These are phyloP conservation scores for Candida freyschussii DNA, from an alignment of 1,139 yeast species.

Conservation along the genomic window DNA sequence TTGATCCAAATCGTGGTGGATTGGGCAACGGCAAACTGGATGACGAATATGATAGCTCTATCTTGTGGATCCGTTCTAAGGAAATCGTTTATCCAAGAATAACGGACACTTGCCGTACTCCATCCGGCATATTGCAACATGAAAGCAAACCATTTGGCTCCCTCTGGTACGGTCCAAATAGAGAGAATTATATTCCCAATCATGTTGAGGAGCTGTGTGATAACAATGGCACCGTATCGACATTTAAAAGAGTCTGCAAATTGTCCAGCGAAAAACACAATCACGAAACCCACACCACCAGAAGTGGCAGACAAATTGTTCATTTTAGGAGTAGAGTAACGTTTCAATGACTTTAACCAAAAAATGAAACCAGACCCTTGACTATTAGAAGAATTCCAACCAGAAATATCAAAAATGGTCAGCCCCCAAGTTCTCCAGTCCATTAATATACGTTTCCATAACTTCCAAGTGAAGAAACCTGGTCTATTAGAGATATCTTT, in stretches of 20 bases:
- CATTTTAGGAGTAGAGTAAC: conserved; percentile 22
- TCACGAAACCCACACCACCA: conserved; percentile 36
- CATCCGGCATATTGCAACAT: conserved; percentile 40
- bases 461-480: conserved; percentile 36
- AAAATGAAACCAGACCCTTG: conserved; percentile 32
- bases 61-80: conserved; percentile 35
- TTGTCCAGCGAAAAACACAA: conserved; percentile 40
- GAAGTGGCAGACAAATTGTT: conserved; percentile 26
- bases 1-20: conserved; percentile 38
- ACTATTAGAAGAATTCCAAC: conserved; percentile 54
- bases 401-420: conserved; percentile 38
- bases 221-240: conserved; percentile 52
- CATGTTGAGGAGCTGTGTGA: conserved; percentile 46
- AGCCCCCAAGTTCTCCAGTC: conserved; percentile 14
- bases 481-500: neutral
- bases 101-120: conserved; percentile 39
- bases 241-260: conserved; percentile 48
- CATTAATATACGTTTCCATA: conserved; percentile 48
- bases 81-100: conserved; percentile 38
- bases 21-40: conserved; percentile 37
- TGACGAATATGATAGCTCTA: conserved; percentile 36
- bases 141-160: conserved; percentile 70
- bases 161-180: conserved; percentile 61
- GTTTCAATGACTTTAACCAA: conserved; percentile 24
- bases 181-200: conserved; percentile 41